Evolutionary conservation across 164 flowering plant genomes (phyloP), one percentile per base, ranked within the genome.

Genomic region (Piper longum): DNA sequence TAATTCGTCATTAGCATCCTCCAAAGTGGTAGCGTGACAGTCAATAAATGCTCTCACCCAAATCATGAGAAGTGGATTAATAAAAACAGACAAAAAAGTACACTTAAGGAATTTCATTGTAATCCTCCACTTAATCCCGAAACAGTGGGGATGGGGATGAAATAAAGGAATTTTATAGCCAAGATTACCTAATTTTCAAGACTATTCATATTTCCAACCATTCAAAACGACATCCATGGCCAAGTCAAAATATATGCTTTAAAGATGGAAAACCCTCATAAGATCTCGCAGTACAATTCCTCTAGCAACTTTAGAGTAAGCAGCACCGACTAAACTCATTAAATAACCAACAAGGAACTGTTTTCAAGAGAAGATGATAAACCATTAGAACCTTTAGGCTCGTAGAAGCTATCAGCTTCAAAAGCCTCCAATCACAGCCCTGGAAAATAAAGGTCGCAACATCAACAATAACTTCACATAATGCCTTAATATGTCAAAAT

Each of bases 391-490:
- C 67, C 77, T 66, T 69, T 79, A 64, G 75, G 73, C 76, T 72
- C 78, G 71, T 71, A 77, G 79, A 79, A 80, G 81, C 76, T 26
- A 26, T 26, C 70, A 80, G 74, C 62, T 64, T 72, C 60, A 69
- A 71, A 73, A 70, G 85, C 82, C 79, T 67, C 88, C 74, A 69
- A 73, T 77, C 72, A 69, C 69, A 73, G 75, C 76, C 87, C 85
- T 78, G 90, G 83, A 82, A 87, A 81, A 83, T 72, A 74, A 80
- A 79, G 76, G 7, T 79, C 82, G 80, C 8, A 77, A 76, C 77
- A 80, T 82, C 81, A 82, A 82, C 77, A 80, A 55, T 78, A 60
- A 26, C 36, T 26, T 26, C 36, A 48, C 52, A 12, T 48, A 12
- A 48, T 48, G 52, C 14, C 52, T 26, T 26, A 26, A 48, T 44